These are phyloP conservation scores for Pachysandra terminalis DNA, from an alignment of 164 flowering plant species.

Conservation along the genomic window DNA sequence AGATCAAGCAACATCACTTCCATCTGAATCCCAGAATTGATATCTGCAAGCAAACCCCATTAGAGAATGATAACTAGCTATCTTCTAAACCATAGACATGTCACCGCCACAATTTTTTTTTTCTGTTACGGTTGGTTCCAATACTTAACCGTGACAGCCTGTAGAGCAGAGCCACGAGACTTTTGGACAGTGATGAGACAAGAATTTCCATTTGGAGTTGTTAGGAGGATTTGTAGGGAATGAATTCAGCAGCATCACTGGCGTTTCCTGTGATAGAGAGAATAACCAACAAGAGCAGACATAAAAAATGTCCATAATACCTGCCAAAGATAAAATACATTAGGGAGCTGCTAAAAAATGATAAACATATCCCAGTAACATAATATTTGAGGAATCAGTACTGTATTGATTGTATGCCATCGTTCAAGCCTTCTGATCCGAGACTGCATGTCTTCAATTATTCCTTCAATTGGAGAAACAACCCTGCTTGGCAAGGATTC, in stretches of 20 bases:
- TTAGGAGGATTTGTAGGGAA: neutral
- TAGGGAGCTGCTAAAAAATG: neutral
- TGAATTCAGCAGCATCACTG: conserved; percentile 24
- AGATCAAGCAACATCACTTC: no score
- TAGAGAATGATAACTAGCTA: no score
- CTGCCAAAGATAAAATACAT: conserved; percentile 28
- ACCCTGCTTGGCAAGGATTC: conserved; percentile 77
- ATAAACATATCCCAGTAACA: neutral
- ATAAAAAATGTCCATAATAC: conserved; percentile 94
- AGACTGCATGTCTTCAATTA: conserved; percentile 81
- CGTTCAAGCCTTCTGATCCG: conserved; percentile 85
- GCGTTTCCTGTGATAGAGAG: conserved; percentile 83
- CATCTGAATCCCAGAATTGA: no score
- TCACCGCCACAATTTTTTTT: neutral
- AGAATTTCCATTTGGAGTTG: conserved; percentile 7
- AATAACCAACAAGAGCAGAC: conserved; percentile 96
- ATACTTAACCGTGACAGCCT: neutral
- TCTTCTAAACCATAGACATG: no score
- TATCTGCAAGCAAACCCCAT: no score
- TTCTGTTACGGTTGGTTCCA: neutral
- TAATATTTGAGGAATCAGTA: neutral
- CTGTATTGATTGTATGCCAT: conserved; percentile 84
- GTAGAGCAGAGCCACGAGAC: neutral
- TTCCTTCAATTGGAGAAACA: conserved; percentile 53
- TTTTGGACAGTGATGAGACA: neutral